These are phyloP conservation scores for Coelastrella sp. DNA, from an alignment of 139 green algal genomes.

Conservation along the genomic window DNA sequence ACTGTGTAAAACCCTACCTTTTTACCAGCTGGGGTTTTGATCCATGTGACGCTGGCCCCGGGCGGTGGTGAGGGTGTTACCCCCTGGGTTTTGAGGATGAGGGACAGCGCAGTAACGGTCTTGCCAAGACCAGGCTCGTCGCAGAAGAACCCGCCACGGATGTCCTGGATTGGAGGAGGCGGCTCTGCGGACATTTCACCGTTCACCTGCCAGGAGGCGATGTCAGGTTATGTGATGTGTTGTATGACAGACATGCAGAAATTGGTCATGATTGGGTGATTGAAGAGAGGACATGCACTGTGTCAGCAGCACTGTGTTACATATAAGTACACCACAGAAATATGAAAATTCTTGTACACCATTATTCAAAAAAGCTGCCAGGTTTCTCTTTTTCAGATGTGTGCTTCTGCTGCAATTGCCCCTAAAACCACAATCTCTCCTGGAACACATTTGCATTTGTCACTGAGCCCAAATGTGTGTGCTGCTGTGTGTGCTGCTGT, in stretches of 20 bases:
- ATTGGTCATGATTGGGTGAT: too few relatives aligned
- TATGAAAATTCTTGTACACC: too few relatives aligned
- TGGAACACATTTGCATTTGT: background rate
- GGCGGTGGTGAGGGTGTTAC: background rate
- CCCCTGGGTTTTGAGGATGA: slow-evolving; percentile 82
- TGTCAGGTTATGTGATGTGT: too few relatives aligned
- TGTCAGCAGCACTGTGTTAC: too few relatives aligned
- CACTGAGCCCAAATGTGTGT: background rate
- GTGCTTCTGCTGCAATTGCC: too few relatives aligned
- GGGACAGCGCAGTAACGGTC: slow-evolving; percentile 84
- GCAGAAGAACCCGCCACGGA: slow-evolving; percentile 89
- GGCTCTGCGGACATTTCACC: slow-evolving; percentile 55
- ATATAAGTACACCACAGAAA: too few relatives aligned
- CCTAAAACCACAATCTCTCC: background rate
- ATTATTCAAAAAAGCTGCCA: too few relatives aligned
- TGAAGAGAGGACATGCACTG: background rate
- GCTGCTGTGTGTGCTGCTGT: background rate
- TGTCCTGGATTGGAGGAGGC: slow-evolving; percentile 55
- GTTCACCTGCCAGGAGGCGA: slow-evolving; percentile 17
- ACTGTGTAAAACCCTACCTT: slow-evolving; percentile 26
- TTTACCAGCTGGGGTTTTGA: background rate
- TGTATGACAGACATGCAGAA: too few relatives aligned
- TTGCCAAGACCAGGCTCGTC: slow-evolving; percentile 96
- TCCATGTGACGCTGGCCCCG: background rate
- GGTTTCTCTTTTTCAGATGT: too few relatives aligned